Evolutionary conservation across 495 filamentous ascomycete species (phyloP).

Genomic region (Elaphomyces granulatus): DNA sequence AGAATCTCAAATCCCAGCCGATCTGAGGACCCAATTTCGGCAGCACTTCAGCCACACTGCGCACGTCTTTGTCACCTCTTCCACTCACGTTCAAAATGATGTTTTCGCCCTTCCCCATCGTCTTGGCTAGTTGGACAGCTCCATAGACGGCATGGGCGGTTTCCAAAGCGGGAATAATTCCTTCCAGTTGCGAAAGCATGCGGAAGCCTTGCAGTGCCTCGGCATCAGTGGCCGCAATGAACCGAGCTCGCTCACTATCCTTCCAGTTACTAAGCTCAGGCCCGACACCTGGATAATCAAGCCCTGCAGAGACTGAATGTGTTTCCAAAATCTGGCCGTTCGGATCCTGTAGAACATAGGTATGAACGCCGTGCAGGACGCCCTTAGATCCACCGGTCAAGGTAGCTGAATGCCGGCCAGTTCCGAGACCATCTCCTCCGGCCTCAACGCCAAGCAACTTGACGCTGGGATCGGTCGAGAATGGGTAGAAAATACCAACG

Average conservation of each 20-base stretch:
- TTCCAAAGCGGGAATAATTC: constrained; percentile 93
- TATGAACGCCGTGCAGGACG: constrained; percentile 88
- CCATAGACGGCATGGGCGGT: constrained; percentile 86
- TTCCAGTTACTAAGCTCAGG: constrained; percentile 91
- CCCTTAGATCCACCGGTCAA: constrained; percentile 78
- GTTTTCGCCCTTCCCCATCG: constrained; percentile 75
- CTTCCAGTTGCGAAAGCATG: constrained; percentile 69
- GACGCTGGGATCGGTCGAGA: constrained; percentile 69
- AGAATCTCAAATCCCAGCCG: constrained; percentile 85
- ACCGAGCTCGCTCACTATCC: constrained; percentile 69
- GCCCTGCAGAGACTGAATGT: constrained; percentile 90
- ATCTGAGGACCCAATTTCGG: constrained; percentile 81
- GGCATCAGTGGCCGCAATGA: constrained; percentile 83
- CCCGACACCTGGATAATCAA: constrained; percentile 94
- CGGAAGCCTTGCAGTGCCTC: constrained; percentile 85
- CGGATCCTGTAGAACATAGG: constrained; percentile 83
- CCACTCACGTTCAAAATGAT: constrained; percentile 91
- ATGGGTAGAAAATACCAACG: constrained; percentile 93
- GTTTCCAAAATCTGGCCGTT: constrained; percentile 90
- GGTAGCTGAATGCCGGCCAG: constrained; percentile 74
- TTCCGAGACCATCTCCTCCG: constrained; percentile 90
- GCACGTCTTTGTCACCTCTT: constrained; percentile 94
- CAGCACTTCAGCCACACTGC: constrained; percentile 91
- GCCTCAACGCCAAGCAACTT: constrained; percentile 90
- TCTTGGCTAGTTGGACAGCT: constrained; percentile 78